Evolutionary conservation across 2,329 filamentous ascomycete species (phyloP).

Genomic region (Curvularia lunata): DNA sequence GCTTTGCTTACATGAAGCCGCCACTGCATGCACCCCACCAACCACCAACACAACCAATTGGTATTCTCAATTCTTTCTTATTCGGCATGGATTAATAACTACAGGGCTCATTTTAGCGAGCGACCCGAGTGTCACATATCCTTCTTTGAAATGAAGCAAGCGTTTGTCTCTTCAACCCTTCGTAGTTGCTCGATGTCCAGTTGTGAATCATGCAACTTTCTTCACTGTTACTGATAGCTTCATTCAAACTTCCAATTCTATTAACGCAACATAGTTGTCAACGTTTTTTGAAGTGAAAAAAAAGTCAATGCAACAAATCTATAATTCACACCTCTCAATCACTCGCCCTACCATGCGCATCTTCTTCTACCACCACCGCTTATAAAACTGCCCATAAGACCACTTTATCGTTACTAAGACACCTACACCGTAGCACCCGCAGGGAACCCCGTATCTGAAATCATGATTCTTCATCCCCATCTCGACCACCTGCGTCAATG

Average conservation of each 20-base stretch:
- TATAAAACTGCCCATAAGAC: not conserved
- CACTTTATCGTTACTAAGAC: not conserved
- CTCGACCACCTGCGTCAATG: not conserved
- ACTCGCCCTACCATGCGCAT: not conserved
- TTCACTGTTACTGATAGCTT: not conserved
- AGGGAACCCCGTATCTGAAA: not conserved
- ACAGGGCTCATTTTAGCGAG: too few relatives aligned
- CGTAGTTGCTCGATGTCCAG: not conserved
- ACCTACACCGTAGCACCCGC: not conserved
- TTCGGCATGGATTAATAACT: not conserved
- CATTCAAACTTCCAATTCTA: not conserved
- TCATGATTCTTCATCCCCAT: not conserved
- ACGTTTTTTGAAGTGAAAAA: not conserved
- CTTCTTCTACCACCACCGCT: not conserved
- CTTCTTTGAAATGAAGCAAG: not conserved
- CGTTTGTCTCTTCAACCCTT: not conserved
- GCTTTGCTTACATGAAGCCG: not conserved
- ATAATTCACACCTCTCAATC: constrained; percentile 1
- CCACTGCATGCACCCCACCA: not conserved
- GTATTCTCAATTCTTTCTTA: not conserved
- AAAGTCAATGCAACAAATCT: constrained; percentile 4
- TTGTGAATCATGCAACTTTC: not conserved
- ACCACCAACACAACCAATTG: not conserved
- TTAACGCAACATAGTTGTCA: not conserved
- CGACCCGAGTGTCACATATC: too few relatives aligned